Conservation (phyloP, 2,329 filamentous ascomycete species). For the Westerdykella sp. region DNA sequence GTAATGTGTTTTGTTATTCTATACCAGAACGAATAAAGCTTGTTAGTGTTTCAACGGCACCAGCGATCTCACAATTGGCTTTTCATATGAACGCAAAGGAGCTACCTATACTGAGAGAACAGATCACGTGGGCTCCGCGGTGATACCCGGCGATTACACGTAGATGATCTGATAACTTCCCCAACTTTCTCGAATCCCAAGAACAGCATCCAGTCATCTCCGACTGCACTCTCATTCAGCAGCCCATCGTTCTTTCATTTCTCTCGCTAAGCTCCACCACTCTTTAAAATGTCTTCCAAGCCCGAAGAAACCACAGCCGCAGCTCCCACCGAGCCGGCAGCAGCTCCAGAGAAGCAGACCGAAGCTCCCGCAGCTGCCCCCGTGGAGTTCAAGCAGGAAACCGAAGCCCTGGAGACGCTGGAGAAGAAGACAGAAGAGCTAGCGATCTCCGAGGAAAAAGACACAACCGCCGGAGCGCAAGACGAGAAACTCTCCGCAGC, state of each 20-base stretch:
- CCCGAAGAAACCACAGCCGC: constrained; percentile 1
- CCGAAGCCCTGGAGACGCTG: neutral
- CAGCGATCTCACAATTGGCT: no score
- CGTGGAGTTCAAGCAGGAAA: neutral
- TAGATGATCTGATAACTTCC: constrained; percentile 5
- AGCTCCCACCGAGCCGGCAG: neutral
- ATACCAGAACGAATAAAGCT: no score
- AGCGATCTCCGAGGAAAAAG: no score
- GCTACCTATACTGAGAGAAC: no score
- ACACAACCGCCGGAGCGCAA: no score
- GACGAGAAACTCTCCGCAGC: no score
- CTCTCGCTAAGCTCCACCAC: neutral
- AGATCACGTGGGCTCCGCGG: constrained; percentile 1
- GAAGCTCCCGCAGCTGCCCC: constrained; percentile 1
- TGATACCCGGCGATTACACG: constrained; percentile 3
- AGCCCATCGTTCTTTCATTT: neutral
- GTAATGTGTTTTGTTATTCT: no score
- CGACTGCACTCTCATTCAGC: neutral
- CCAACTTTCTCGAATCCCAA: neutral
- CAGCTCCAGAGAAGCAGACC: neutral
- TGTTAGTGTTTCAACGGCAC: no score
- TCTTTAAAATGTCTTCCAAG: constrained; percentile 1
- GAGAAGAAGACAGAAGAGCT: constrained; percentile 2
- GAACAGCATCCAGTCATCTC: neutral
- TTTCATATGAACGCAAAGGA: no score